A percentile compares a stretch with the other conserved stretches of the same genome.
phyloP scores from a whole-genome alignment of 1,284 basidiomycete genomes.

The Veloporphyrellus conicus region DNA sequence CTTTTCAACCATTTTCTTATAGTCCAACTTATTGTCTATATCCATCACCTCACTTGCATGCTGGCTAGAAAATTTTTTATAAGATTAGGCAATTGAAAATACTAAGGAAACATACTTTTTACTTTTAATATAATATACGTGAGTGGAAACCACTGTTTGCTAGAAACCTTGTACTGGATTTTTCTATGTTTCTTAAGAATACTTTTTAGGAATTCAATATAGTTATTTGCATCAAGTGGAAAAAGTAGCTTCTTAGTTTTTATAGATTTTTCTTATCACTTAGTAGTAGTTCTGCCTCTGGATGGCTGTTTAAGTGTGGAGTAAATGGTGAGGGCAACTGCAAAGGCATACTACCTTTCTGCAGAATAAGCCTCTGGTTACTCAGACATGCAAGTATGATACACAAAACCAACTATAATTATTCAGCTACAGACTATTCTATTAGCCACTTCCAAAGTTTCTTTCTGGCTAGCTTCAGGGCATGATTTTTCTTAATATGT shows the following conservation, averaged over 20 bases:
- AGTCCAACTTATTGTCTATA: slow-evolving; percentile 15
- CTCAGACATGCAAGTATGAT: no score
- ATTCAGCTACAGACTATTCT: no score
- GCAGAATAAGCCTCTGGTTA: no score
- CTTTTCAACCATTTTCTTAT: slow-evolving; percentile 13
- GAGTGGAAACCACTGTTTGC: neutral
- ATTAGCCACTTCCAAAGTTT: no score
- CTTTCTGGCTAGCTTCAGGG: no score
- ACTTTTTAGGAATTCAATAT: slow-evolving; percentile 4
- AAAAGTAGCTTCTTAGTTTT: slow-evolving; percentile 10
- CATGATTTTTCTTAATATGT: no score
- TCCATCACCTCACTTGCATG: slow-evolving; percentile 3
- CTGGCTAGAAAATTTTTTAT: slow-evolving; percentile 1
- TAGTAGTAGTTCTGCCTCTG: neutral
- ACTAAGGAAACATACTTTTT: neutral
- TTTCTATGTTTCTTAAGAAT: slow-evolving; percentile 9
- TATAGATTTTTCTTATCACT: slow-evolving; percentile 1
- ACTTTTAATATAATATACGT: neutral
- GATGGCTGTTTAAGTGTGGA: slow-evolving; percentile 1
- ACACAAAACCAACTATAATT: no score
- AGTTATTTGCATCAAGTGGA: neutral
- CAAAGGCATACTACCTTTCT: neutral
- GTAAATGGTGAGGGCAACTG: slow-evolving; percentile 2
- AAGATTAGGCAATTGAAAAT: neutral
- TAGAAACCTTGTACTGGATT: slow-evolving; percentile 1